These are phyloP conservation scores for Pontederia paniculata DNA, from an alignment of 176 grass and related monocot genomes.

Conservation along the genomic window DNA sequence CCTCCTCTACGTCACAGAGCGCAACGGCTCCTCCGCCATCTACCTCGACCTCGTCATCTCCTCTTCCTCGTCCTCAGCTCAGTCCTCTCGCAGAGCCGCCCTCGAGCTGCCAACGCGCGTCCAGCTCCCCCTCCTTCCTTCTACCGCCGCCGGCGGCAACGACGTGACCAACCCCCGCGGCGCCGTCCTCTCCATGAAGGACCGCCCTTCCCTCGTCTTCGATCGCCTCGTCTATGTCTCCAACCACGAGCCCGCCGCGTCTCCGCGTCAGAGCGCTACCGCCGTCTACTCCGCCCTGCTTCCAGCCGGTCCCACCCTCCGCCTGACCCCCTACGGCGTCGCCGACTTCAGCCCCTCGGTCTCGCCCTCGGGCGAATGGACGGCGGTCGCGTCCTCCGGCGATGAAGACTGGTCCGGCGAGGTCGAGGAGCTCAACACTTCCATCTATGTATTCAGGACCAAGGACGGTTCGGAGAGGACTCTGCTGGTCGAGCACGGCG, in stretches of 20 bases:
- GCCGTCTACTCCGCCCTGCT: slow-evolving; percentile 56
- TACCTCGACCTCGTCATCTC: slow-evolving; percentile 24
- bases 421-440: slow-evolving; percentile 58
- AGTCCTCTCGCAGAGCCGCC: slow-evolving; percentile 7
- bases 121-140: background rate
- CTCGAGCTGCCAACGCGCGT: background rate
- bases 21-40: slow-evolving; percentile 57
- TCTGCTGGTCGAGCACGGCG: slow-evolving; percentile 31
- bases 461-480: slow-evolving; percentile 43
- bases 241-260: slow-evolving; percentile 25
- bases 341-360: slow-evolving; percentile 73
- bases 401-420: slow-evolving; percentile 36
- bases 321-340: slow-evolving; percentile 37
- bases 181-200: slow-evolving; percentile 38
- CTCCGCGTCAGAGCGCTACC: slow-evolving; percentile 54
- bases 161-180: background rate
- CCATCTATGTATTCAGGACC: slow-evolving; percentile 63
- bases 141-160: background rate
- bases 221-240: slow-evolving; percentile 66
- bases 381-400: slow-evolving; percentile 43
- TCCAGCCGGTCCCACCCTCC: slow-evolving; percentile 18
- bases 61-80: slow-evolving; percentile 4
- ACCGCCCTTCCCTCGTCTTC: slow-evolving; percentile 52
- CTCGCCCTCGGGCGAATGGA: slow-evolving; percentile 74
- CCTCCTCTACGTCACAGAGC: slow-evolving; percentile 63